Evolutionary conservation across 345 rosid genomes (phyloP), one percentile per base, ranked within the genome.

Genomic region (Corymbia maculata): DNA sequence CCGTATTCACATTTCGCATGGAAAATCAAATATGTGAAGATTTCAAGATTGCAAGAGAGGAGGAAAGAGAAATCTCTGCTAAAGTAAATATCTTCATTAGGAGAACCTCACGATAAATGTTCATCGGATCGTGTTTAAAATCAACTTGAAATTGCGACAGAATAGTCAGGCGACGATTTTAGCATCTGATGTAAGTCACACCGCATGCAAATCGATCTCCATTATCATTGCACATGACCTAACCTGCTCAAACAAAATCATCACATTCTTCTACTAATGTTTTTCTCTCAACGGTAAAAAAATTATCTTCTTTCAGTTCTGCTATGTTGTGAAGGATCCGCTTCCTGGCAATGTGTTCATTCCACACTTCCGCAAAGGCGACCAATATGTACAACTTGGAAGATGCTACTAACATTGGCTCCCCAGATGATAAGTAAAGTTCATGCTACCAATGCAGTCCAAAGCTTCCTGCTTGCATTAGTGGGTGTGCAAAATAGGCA

Each of bases 391-490:
- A 36, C 82, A 70, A 9, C 13, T 68, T 68, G 24, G 80, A 32
- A 84, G 52, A 12, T 26, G 57, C 61, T n/a, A 8, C 61, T n/a
- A 8, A 36, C 30, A 30, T 51, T 30, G 49, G 59, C 44, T 87
- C 15, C 45, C 15, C 30, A 28, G 9, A 49, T 64, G 45, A 15
- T 59, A 53, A 47, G 55, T 47, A 42, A 84, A 86, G 79, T 42
- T 49, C 61, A 22, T 32, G 26, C 89, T 87, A 89, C 91, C 91
- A 89, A 49, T 89, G 91, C 47, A 89, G 91, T 24, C 89, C 85
- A 14, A 50, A 87, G 61, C 91, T 87, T 22, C 87, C 86, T 0
- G 89, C 79, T 87, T 89, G 91, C 91, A 89, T 89, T 42, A 89
- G 79, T 0, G 91, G 91, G 79, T 89, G 91, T 1, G 89, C 91